A percentile compares a stretch with the other conserved stretches of the same genome.
Evolutionary conservation across 2,329 filamentous ascomycete genomes (phyloP).

Genomic region (Colletotrichum sansevieriae): DNA sequence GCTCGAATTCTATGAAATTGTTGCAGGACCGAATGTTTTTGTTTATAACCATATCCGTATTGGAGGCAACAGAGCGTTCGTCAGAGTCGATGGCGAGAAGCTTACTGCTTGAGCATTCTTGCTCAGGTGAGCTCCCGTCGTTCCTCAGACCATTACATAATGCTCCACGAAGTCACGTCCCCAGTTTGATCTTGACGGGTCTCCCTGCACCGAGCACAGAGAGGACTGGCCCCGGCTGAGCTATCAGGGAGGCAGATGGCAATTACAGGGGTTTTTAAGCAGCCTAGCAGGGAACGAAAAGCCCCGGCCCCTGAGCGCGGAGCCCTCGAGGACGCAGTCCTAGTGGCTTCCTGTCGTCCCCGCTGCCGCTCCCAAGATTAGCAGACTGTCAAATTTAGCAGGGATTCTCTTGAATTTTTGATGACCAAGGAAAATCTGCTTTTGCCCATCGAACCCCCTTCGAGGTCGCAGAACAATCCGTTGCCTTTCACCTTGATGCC

Average conservation of each 20-base stretch:
- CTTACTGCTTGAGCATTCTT: too few relatives aligned
- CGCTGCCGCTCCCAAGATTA: constrained; percentile 39
- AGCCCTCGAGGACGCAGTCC: constrained; percentile 35
- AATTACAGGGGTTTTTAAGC: constrained; percentile 11
- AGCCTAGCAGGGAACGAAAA: constrained; percentile 17
- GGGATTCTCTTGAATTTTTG: constrained; percentile 32
- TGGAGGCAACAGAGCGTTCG: constrained; percentile 37
- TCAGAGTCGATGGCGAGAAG: constrained; percentile 34
- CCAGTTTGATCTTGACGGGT: neutral
- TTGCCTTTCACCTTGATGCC: constrained; percentile 24
- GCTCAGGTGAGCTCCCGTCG: neutral
- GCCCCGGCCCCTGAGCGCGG: constrained; percentile 31
- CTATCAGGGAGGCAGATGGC: constrained; percentile 25
- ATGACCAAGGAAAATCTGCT: constrained; percentile 39
- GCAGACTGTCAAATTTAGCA: constrained; percentile 36
- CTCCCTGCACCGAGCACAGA: constrained; percentile 4
- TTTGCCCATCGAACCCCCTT: constrained; percentile 33
- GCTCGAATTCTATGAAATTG: too few relatives aligned
- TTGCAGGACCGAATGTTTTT: too few relatives aligned
- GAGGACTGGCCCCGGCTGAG: constrained; percentile 16
- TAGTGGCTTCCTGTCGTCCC: constrained; percentile 35
- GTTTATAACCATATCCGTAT: neutral
- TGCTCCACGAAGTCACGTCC: neutral
- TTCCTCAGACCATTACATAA: constrained; percentile 12
- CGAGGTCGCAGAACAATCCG: constrained; percentile 19